Base-by-base conservation (phyloP, 2,329 filamentous ascomycete species). In the Aspergillus bombycis region DNA sequence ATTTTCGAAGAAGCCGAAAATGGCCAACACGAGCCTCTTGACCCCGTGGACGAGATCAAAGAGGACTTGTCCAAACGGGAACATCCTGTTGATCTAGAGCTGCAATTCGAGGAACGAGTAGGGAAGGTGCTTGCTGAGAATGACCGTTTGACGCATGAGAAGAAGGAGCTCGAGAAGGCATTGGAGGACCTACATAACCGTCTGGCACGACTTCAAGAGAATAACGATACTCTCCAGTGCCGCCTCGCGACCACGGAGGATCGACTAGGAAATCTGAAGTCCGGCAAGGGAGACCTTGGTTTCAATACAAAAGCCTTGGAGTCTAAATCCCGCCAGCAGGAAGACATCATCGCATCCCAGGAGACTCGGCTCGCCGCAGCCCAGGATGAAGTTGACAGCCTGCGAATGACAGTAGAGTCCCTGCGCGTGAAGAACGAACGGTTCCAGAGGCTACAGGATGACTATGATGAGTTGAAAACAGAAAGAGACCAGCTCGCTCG, bases 271-370 rank as follows among this genome's bases (percentile, higher is more conserved):
- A 86, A 73, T 78, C 81, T 75, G 81, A 78, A 80, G 61, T 81
- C 80, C n/a, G 80, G 80, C 19, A 79, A 81, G 59, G 79, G 77
- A 11, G 79, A 80, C 52, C 62, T 76, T 80, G 75, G 85, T 79
- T 73, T 83, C 79, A 78, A 77, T 65, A 75, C 74, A 58, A 80
- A 77, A 67, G 76, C 76, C 1, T 63, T 80, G 41, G 78, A 77
- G 77, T 83, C 64, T 79, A 90, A 68, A 82, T 89, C 78, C 6
- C 75, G 77, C 38, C 79, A 92, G 69, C 88, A 91, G 70, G 89
- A 92, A 74, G 84, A 89, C 62, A 81, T 92, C 57, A 93, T 94
- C 71, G 87, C 88, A 45, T 85, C 83, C 28, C 86, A 92, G 68
- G 91, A 94, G 74, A 84, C 85, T 23, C 86, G 91, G 68, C 78